Evolutionary conservation across 2,329 filamentous ascomycete genomes (phyloP).

Genomic region (Arthroderma sp.): DNA sequence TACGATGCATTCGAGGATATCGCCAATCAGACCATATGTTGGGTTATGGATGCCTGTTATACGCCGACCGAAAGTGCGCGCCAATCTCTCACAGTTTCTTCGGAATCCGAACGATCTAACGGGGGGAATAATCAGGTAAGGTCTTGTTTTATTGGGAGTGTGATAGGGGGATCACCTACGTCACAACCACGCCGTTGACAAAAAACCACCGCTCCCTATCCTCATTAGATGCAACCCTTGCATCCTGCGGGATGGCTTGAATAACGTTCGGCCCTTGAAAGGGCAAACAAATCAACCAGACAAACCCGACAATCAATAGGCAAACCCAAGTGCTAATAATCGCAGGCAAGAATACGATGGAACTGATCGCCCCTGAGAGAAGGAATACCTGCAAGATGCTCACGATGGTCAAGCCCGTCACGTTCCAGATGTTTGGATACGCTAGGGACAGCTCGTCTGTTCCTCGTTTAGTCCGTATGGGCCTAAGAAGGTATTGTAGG

Average conservation of each 20-base stretch:
- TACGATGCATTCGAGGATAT: constrained; percentile 63
- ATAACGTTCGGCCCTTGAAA: constrained; percentile 6
- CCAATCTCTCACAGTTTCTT: constrained; percentile 56
- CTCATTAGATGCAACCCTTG: background rate
- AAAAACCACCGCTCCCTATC: constrained; percentile 11
- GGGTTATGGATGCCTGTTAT: constrained; percentile 63
- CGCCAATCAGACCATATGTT: constrained; percentile 61
- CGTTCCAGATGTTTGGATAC: constrained; percentile 4
- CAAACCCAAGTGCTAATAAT: constrained; percentile 6
- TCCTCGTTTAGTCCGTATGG: background rate
- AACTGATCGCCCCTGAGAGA: background rate
- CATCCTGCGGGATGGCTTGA: constrained; percentile 1
- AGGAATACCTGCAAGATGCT: constrained; percentile 6
- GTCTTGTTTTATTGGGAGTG: no score
- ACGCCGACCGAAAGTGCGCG: constrained; percentile 57
- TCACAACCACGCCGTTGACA: constrained; percentile 11
- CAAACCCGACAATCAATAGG: background rate
- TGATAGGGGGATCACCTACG: constrained; percentile 4
- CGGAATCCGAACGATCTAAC: constrained; percentile 49
- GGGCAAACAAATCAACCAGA: constrained; percentile 7
- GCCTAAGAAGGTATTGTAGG: constrained; percentile 8
- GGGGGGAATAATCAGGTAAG: background rate
- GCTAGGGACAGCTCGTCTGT: constrained; percentile 9
- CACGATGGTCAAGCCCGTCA: constrained; percentile 5
- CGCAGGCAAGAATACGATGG: constrained; percentile 6